phyloP scores from a whole-genome alignment of 495 filamentous ascomycete genomes.

The Polyplosphaeria fusca region DNA sequence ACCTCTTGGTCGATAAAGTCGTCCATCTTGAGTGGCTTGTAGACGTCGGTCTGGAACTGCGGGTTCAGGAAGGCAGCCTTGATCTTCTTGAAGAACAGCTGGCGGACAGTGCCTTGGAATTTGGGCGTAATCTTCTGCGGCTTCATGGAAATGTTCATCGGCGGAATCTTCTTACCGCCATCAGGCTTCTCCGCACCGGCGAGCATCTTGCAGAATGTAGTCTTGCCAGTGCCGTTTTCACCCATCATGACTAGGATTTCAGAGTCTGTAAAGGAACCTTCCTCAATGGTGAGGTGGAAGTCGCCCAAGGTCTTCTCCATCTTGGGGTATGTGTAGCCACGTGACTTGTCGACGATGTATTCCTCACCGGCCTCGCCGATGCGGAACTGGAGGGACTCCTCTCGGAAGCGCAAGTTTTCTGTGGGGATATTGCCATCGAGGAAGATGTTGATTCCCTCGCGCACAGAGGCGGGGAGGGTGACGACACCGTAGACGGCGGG shows the following conservation, averaged over 20 bases:
- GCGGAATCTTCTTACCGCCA: conserved; percentile 66
- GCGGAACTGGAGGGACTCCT: conserved; percentile 94
- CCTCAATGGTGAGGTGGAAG: conserved; percentile 80
- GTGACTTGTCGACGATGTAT: conserved; percentile 78
- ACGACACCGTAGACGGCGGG: conserved; percentile 97
- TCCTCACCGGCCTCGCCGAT: conserved; percentile 91
- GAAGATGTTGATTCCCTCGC: conserved; percentile 99
- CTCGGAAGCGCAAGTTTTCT: conserved; percentile 96
- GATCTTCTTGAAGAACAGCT: conserved; percentile 96
- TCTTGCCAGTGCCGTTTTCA: conserved; percentile 94
- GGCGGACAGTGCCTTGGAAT: conserved; percentile 91
- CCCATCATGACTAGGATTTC: conserved; percentile 99
- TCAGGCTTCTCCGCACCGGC: conserved; percentile 92
- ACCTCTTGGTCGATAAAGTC: conserved; percentile 99
- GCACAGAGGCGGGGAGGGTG: conserved; percentile 91
- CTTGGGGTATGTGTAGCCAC: conserved; percentile 77
- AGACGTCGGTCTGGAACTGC: conserved; percentile 98
- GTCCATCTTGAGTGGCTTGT: conserved; percentile 95
- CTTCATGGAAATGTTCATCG: conserved; percentile 98
- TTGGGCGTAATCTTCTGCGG: conserved; percentile 98
- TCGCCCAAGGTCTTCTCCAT: conserved; percentile 93
- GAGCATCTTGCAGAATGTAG: conserved; percentile 94
- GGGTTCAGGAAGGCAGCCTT: conserved; percentile 92
- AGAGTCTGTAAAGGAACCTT: conserved; percentile 89
- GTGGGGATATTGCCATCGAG: conserved; percentile 96